phyloP scores from a whole-genome alignment of 2,329 filamentous ascomycete species.

The Beauveria australis region DNA sequence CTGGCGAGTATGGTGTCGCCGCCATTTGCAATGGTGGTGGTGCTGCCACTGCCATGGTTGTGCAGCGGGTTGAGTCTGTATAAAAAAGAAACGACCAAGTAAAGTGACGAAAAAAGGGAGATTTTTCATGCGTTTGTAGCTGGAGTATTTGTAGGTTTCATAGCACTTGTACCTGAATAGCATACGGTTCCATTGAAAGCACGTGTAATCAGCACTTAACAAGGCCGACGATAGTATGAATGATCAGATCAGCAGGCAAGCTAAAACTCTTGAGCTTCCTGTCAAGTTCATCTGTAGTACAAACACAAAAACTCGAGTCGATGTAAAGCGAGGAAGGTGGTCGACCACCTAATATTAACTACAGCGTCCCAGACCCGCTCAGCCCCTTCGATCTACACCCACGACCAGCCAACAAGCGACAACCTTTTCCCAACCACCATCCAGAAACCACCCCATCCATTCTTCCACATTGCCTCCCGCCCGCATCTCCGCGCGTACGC shows the following conservation, averaged over 20 bases:
- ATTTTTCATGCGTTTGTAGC: neutral
- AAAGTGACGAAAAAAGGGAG: neutral
- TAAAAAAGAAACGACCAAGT: constrained; percentile 19
- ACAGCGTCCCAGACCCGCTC: neutral
- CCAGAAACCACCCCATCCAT: neutral
- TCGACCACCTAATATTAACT: too few species aligned
- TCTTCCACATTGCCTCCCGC: neutral
- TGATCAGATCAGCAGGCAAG: too few species aligned
- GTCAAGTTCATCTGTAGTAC: too few species aligned
- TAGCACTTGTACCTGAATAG: constrained; percentile 1
- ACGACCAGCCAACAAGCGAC: neutral
- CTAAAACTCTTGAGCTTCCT: too few species aligned
- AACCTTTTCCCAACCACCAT: neutral
- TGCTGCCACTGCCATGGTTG: constrained; percentile 82
- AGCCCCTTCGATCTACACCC: neutral
- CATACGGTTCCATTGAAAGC: neutral
- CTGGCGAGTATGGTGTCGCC: constrained; percentile 88
- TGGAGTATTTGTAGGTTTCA: constrained; percentile 3
- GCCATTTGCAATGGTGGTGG: constrained; percentile 97
- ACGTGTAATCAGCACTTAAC: too few species aligned
- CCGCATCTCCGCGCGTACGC: neutral
- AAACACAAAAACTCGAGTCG: too few species aligned
- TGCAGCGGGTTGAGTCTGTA: constrained; percentile 66
- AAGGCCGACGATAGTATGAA: too few species aligned
- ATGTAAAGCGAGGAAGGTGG: too few species aligned